Evolutionary conservation across 768 basidiomycete genomes (phyloP), one percentile per base, ranked within the genome.

Genomic region (Phanerochaete carnosa): DNA sequence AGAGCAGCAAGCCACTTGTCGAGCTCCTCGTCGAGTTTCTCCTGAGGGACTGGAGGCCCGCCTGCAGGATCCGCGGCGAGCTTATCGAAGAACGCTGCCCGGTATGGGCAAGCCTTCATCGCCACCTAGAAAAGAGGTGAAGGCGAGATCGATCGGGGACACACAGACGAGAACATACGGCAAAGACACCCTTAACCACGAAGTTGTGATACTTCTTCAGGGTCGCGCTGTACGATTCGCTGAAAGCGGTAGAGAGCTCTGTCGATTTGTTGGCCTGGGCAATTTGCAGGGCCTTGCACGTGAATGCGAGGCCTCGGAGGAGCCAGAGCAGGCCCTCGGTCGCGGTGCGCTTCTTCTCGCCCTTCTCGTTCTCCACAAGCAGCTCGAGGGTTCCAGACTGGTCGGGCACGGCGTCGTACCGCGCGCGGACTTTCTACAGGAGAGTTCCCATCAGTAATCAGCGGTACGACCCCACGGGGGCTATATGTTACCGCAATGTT

Each of bases 241-340:
- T 86, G 74, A 99, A 99, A 22, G 90, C 90, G 0, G 64, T 75
- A 1, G 84, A 67, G 15, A 99, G 84, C 70, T 94, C 90, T 50
- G 77, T 58, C 1, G 70, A 69, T 47, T 83, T 77, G 73, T 95
- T 83, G 3, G 76, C 79, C 67, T 94, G 89, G 0, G 88, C 83
- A 47, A 80, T 76, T 64, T 89, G 82, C 26, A 99, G 83, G 0
- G 90, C 90, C 59, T 83, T 79, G 75, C 88, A 86, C 33, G 96
- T 99, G 79, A 99, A 99, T 29, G 85, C 83, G 55, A 95, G 83
- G 2, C 94, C 97, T 30, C 95, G 87, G 51, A 95, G 81, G 52
- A 99, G 83, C 97, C 97, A 99, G 75, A 98, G 76, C 57, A 98
- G 82, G 16, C 94, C 95, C 69, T 95, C 89, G 0, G 95, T 97